Base-by-base conservation (phyloP, 352 stramenopile genomes). In the Blastocystis sp. region DNA sequence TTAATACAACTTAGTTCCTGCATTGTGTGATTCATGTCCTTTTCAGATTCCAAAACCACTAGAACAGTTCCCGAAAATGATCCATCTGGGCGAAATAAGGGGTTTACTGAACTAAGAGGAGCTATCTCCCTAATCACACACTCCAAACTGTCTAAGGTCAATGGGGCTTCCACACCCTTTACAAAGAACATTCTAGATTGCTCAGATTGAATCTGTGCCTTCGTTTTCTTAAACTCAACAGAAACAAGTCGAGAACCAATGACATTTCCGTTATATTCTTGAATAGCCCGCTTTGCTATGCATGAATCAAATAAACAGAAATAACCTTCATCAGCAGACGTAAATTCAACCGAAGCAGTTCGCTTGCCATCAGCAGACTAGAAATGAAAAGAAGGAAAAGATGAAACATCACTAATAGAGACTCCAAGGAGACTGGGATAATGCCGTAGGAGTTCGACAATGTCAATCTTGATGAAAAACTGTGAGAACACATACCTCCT, bases 171-270 rank as follows among this genome's bases (percentile, higher is more conserved):
- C 4, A 81, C 22, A 6, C 40, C 40, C 13, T 22, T 22, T 44
- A 81, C 42, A 33, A 60, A 64, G 19, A 57, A 15, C 22, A 54
- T 62, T 15, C 42, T 58, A 15, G 17, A 37, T 27, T 24, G 22
- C 27, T 81, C 69, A 22, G 30, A 48, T 7, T 40, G 17, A 11
- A 81, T 15, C 48, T 64, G 0, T 33, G 59, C 69, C 35, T 62
- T 59, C 27, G 69, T 17, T 81, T 81, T 81, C 17, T 42, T 81
- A 9, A 17, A n/a, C 13, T 48, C 35, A 17, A 62, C 69, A 40
- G 69, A 81, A 33, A 81, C 48, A 30, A 81, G 59, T 0, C 22
- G 13, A 30, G 30, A 35, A 19, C n/a, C 35, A 15, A 81, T 33
- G 2, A 60, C n/a, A n/a, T 35, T 37, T 4, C 69, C 44, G 35